Percentiles rank a stretch among this genome's conserved stretches.
Evolutionary conservation across 345 rosid genomes (phyloP).

Genomic region (Eucalyptus polybractea): DNA sequence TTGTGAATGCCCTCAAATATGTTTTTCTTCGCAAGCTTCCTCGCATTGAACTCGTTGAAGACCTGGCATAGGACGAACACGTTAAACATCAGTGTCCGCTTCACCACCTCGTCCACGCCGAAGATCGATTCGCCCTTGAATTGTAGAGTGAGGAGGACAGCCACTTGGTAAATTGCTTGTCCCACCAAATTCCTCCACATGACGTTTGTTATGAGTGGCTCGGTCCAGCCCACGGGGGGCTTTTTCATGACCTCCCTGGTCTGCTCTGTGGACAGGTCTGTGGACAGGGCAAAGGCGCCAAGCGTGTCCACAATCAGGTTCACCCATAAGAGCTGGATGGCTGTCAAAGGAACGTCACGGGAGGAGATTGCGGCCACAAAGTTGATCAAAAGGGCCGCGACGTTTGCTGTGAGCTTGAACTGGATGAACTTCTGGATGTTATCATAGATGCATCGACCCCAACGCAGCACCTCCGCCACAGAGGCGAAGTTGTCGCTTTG

Average conservation of each 20-base stretch:
- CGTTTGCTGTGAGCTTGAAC: neutral
- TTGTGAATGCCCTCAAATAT: neutral
- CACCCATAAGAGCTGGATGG: conserved; percentile 25
- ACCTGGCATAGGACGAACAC: neutral
- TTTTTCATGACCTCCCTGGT: conserved; percentile 47
- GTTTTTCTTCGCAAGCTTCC: neutral
- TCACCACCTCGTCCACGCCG: neutral
- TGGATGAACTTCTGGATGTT: neutral
- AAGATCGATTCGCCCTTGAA: neutral
- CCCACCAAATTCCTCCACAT: conserved; percentile 75
- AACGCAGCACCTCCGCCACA: neutral
- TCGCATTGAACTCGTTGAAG: neutral
- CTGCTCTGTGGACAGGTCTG: conserved; percentile 33
- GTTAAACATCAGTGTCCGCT: neutral
- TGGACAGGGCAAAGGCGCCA: conserved; percentile 64
- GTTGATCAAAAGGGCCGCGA: neutral
- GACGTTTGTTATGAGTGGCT: conserved; percentile 58
- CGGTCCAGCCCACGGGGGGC: conserved; percentile 45
- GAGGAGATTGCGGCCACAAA: neutral
- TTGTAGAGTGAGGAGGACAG: neutral
- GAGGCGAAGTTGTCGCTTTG: neutral
- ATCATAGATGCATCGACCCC: neutral
- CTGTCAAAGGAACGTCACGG: neutral
- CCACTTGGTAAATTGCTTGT: conserved; percentile 56
- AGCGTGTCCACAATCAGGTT: conserved; percentile 75